Percentiles rank a stretch among this genome's conserved stretches.
phyloP scores from a whole-genome alignment of 306 rosid genomes.

The Cicer cuneatum region DNA sequence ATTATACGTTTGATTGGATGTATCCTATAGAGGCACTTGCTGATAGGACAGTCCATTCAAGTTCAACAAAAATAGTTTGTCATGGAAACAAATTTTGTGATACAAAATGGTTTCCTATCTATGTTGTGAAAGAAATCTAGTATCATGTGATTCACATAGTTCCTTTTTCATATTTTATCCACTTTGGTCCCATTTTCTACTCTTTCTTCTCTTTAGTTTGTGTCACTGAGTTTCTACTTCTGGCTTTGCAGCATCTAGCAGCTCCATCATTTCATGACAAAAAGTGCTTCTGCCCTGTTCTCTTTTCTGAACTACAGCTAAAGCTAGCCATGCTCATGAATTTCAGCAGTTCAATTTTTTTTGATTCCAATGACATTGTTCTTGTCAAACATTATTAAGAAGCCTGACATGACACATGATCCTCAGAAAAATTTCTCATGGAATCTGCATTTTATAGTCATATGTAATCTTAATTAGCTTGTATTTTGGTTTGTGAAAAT shows the following conservation, averaged over 20 bases:
- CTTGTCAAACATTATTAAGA: slow-evolving; percentile 42
- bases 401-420: slow-evolving; percentile 28
- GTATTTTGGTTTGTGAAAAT: neutral
- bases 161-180: slow-evolving; percentile 35
- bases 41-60: slow-evolving; percentile 34
- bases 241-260: slow-evolving; percentile 52
- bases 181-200: slow-evolving; percentile 26
- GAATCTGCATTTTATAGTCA: neutral
- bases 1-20: neutral
- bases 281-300: slow-evolving; percentile 33
- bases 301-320: slow-evolving; percentile 39
- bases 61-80: slow-evolving; percentile 33
- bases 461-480: neutral
- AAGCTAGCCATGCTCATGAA: slow-evolving; percentile 51
- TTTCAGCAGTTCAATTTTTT: slow-evolving; percentile 45
- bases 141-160: slow-evolving; percentile 54
- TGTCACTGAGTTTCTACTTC: slow-evolving; percentile 41
- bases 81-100: slow-evolving; percentile 40
- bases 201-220: slow-evolving; percentile 43
- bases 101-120: slow-evolving; percentile 31
- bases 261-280: slow-evolving; percentile 52
- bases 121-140: slow-evolving; percentile 41
- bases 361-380: slow-evolving; percentile 45
- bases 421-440: neutral
- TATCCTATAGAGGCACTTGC: neutral